A percentile compares a stretch with the other conserved stretches of the same genome.
These are phyloP conservation scores for Termitomyces sp. DNA, from an alignment of 768 basidiomycete species.

Conservation along the genomic window DNA sequence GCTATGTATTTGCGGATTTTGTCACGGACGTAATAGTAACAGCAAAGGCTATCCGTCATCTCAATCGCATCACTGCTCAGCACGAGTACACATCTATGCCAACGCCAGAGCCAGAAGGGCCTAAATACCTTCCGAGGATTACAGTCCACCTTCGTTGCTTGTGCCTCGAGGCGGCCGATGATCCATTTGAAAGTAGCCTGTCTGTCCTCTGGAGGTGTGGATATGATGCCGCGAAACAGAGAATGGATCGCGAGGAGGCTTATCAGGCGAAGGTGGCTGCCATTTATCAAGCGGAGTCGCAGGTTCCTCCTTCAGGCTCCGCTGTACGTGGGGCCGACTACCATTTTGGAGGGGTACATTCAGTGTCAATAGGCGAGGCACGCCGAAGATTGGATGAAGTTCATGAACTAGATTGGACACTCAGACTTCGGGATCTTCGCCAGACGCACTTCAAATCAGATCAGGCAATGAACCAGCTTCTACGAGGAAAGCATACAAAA, in stretches of 20 bases:
- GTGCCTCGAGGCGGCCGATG: conserved; percentile 78
- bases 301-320: conserved; percentile 18
- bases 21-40: conserved; percentile 67
- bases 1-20: conserved; percentile 72
- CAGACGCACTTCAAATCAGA: conserved; percentile 50
- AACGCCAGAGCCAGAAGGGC: conserved; percentile 65
- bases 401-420: conserved; percentile 72
- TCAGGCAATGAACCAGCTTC: conserved; percentile 38
- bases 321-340: conserved; percentile 44
- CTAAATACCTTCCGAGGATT: conserved; percentile 69
- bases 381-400: conserved; percentile 61
- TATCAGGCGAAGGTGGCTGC: conserved; percentile 77
- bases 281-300: conserved; percentile 44
- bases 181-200: conserved; percentile 75
- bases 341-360: conserved; percentile 60
- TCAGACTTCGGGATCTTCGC: conserved; percentile 45
- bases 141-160: conserved; percentile 55
- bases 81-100: conserved; percentile 53
- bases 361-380: conserved; percentile 71
- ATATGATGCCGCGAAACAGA: conserved; percentile 61
- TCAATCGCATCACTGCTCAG: conserved; percentile 50
- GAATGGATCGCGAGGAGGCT: conserved; percentile 75
- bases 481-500: conserved; percentile 34
- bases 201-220: conserved; percentile 75
- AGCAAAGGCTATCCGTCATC: conserved; percentile 71